A percentile compares a stretch with the other conserved stretches of the same genome.
These are phyloP conservation scores for Musa beccarii DNA, from an alignment of 176 grass and related monocot species.

Conservation along the genomic window DNA sequence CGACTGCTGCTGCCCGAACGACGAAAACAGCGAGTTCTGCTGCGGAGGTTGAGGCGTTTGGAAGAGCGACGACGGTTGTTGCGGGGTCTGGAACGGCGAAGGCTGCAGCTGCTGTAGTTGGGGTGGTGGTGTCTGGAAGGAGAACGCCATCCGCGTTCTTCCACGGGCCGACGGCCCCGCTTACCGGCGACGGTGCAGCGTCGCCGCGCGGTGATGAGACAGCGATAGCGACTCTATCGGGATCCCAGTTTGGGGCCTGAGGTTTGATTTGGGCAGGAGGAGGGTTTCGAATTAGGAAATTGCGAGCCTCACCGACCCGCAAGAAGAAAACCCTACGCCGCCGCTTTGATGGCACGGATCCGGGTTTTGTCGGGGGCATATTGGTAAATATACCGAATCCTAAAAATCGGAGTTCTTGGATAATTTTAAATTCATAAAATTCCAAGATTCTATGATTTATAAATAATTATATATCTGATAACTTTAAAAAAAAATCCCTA, in stretches of 20 bases:
- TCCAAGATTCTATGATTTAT: too few relatives aligned
- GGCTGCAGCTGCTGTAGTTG: neutral
- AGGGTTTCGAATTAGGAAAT: neutral
- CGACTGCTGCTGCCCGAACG: neutral
- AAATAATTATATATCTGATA: too few relatives aligned
- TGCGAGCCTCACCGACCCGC: neutral
- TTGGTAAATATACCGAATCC: too few relatives aligned
- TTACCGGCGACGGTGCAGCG: neutral
- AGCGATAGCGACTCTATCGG: neutral
- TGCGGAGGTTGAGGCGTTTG: neutral
- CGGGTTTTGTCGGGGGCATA: neutral
- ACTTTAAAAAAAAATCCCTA: too few relatives aligned
- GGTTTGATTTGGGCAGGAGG: neutral
- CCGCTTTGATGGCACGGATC: neutral
- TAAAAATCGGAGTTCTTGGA: too few relatives aligned
- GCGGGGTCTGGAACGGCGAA: conserved; percentile 1
- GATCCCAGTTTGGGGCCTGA: neutral
- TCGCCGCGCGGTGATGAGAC: neutral
- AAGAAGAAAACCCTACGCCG: neutral
- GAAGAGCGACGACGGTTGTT: neutral
- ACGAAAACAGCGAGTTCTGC: neutral
- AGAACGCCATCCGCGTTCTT: conserved; percentile 1
- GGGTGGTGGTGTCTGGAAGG: conserved; percentile 2
- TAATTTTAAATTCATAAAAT: too few relatives aligned
- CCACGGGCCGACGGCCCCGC: neutral